Evolutionary conservation across 192 early-diverging fungal genomes (phyloP).

Genomic region (Lobosporangium transversale): DNA sequence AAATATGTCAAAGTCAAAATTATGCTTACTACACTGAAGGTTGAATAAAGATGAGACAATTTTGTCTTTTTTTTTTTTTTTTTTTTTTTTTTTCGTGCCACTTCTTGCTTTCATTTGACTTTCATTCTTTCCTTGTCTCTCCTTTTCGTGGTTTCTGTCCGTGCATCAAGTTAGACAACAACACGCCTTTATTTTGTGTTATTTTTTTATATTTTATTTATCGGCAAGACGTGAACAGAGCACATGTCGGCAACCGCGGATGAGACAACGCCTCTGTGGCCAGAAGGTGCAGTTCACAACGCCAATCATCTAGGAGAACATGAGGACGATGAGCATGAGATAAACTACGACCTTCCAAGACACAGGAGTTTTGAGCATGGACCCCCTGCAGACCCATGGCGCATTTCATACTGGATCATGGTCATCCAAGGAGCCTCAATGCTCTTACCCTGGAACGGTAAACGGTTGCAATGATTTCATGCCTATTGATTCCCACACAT

Average conservation of each 20-base stretch:
- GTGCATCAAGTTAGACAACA: background rate
- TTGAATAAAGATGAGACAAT: no score
- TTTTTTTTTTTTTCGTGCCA: no score
- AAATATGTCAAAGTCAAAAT: no score
- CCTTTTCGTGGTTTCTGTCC: background rate
- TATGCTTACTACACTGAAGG: no score
- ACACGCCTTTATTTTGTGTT: background rate
- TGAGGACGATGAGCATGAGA: constrained; percentile 1
- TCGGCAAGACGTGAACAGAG: no score
- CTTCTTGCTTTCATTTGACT: no score
- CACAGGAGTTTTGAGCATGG: constrained; percentile 23
- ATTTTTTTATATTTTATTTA: background rate
- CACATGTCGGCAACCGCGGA: constrained; percentile 29
- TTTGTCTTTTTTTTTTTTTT: no score
- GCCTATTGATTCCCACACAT: no score
- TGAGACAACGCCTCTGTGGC: constrained; percentile 35
- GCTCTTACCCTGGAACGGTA: constrained; percentile 84
- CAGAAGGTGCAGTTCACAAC: constrained; percentile 20
- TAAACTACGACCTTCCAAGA: constrained; percentile 2
- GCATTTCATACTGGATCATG: constrained; percentile 70
- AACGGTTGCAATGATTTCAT: no score
- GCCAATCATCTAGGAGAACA: constrained; percentile 13
- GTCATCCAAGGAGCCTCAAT: constrained; percentile 80
- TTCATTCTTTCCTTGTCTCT: background rate
- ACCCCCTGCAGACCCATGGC: constrained; percentile 58